phyloP scores from a whole-genome alignment of 2,329 filamentous ascomycete species.

The Venturia aucupariae region DNA sequence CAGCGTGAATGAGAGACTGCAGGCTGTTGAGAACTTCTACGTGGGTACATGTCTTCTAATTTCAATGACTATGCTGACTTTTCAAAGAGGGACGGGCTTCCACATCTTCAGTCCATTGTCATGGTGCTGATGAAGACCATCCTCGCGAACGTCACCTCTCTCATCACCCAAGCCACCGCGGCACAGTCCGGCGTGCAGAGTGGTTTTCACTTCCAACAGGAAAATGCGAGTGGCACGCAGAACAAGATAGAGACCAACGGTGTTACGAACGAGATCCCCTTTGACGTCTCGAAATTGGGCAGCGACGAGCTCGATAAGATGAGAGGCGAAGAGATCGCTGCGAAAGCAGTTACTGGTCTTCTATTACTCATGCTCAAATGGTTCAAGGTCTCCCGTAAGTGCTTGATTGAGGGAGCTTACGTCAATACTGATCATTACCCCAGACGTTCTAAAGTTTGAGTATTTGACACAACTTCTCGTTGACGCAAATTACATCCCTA shows the following conservation, averaged over 20 bases:
- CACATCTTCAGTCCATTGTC: constrained; percentile 82
- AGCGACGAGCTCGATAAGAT: constrained; percentile 72
- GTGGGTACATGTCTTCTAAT: constrained; percentile 43
- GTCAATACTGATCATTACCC: constrained; percentile 17
- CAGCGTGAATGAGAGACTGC: constrained; percentile 55
- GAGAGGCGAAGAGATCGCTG: constrained; percentile 74
- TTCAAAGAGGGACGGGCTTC: constrained; percentile 59
- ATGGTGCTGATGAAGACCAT: constrained; percentile 89
- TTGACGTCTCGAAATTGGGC: constrained; percentile 7
- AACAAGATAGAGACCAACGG: constrained; percentile 18
- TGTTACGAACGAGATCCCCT: constrained; percentile 18
- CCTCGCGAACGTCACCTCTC: constrained; percentile 76
- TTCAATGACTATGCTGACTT: constrained; percentile 12
- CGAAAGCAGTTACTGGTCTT: constrained; percentile 85
- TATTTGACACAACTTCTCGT: constrained; percentile 88
- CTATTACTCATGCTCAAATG: constrained; percentile 86
- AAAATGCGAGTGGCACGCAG: constrained; percentile 8
- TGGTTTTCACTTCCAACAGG: constrained; percentile 16
- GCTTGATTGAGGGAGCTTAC: background rate
- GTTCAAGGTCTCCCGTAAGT: constrained; percentile 88
- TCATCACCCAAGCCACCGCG: constrained; percentile 52
- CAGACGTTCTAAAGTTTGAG: constrained; percentile 90
- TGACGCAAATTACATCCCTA: constrained; percentile 88
- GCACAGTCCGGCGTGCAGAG: constrained; percentile 28
- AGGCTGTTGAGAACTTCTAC: constrained; percentile 75